These are phyloP conservation scores for Solanum hybrid DNA, from an alignment of 305 asterid species.

Conservation along the genomic window DNA sequence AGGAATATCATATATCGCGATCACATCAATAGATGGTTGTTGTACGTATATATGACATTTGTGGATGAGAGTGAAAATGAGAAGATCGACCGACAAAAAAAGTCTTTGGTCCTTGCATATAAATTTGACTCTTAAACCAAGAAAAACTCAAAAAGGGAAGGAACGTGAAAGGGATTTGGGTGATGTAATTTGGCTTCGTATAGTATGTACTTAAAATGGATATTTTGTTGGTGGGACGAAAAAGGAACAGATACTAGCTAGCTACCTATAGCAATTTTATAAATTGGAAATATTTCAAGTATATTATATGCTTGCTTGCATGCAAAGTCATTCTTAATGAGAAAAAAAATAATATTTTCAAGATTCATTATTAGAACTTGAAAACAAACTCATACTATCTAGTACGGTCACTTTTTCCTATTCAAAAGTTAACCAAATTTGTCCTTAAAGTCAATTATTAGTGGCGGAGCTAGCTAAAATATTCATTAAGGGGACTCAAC, in stretches of 20 bases:
- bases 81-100: conserved; percentile 27
- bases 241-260: neutral
- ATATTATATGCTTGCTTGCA: neutral
- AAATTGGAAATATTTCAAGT: neutral
- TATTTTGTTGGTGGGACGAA: neutral
- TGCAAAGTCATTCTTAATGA: neutral
- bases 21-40: neutral
- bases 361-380: neutral
- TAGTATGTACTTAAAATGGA: neutral
- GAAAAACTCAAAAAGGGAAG: neutral
- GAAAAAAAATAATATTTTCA: neutral
- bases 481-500: neutral
- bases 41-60: neutral
- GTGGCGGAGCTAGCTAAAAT: neutral
- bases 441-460: neutral
- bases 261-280: neutral
- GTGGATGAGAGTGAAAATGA: neutral
- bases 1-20: neutral
- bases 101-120: neutral
- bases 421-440: neutral
- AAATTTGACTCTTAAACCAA: conserved; percentile 10
- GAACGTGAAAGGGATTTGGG: neutral
- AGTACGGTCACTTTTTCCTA: neutral
- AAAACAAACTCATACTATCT: neutral
- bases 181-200: conserved; percentile 3